These are phyloP conservation scores for Colletotrichum euphorbiae DNA, from an alignment of 2,329 filamentous ascomycete genomes.

Conservation along the genomic window DNA sequence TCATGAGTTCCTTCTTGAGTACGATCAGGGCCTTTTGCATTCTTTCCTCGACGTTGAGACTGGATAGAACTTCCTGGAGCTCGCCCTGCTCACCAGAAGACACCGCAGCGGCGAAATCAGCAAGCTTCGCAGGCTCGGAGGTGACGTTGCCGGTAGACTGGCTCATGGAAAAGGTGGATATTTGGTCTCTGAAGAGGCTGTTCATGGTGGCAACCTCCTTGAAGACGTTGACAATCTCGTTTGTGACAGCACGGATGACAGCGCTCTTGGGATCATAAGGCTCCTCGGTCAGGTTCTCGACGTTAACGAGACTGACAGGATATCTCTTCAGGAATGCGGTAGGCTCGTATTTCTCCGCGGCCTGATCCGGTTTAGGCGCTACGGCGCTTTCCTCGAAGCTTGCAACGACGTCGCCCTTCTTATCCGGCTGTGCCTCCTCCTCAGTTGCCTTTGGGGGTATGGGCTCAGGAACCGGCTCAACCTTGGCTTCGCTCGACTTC, in stretches of 20 bases:
- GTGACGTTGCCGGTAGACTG: constrained; percentile 95
- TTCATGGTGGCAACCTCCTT: constrained; percentile 97
- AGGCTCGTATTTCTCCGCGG: constrained; percentile 77
- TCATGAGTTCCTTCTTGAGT: constrained; percentile 98
- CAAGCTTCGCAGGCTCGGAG: constrained; percentile 92
- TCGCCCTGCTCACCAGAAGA: constrained; percentile 94
- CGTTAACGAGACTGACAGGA: constrained; percentile 92
- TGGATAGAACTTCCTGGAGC: constrained; percentile 89
- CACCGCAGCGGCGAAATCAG: constrained; percentile 96
- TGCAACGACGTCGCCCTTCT: constrained; percentile 93
- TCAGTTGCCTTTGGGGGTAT: constrained; percentile 66
- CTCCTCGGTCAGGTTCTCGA: constrained; percentile 91
- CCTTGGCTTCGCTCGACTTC: constrained; percentile 64
- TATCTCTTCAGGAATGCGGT: constrained; percentile 93
- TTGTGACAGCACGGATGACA: constrained; percentile 90
- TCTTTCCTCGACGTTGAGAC: constrained; percentile 90
- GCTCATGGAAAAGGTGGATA: constrained; percentile 96
- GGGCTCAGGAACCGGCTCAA: constrained; percentile 66
- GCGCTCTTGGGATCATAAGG: constrained; percentile 90
- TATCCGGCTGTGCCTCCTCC: constrained; percentile 69
- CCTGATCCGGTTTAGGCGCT: constrained; percentile 65
- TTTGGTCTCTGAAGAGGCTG: constrained; percentile 94
- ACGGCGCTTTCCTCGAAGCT: constrained; percentile 90
- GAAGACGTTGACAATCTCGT: constrained; percentile 98
- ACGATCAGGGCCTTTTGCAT: constrained; percentile 92